phyloP scores from a whole-genome alignment of 306 rosid genomes.

The Hylodesmum podocarpum region DNA sequence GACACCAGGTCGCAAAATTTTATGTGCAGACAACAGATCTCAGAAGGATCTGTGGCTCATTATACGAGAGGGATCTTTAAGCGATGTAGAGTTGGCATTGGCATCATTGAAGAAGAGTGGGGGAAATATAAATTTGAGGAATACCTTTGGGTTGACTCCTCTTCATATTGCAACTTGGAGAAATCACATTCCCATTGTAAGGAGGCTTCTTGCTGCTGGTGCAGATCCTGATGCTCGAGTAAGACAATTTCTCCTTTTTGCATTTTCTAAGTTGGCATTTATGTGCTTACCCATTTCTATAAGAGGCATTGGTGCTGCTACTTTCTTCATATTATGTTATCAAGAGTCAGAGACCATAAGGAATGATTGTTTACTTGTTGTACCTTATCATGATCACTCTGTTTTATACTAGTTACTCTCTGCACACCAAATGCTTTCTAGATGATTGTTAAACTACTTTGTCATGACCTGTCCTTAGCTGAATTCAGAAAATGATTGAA shows the following conservation, averaged over 20 bases:
- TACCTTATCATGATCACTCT: not conserved
- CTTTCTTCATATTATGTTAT: not conserved
- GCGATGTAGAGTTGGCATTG: slow-evolving; percentile 71
- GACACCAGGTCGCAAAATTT: slow-evolving; percentile 45
- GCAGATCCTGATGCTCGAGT: slow-evolving; percentile 96
- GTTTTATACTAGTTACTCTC: not conserved
- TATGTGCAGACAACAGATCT: slow-evolving; percentile 33
- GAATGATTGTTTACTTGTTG: not conserved
- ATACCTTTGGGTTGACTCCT: slow-evolving; percentile 74
- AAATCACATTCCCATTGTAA: slow-evolving; percentile 84
- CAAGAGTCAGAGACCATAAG: not conserved
- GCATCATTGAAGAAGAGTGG: slow-evolving; percentile 74
- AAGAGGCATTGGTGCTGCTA: slow-evolving; percentile 16
- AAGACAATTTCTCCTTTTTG: slow-evolving; percentile 36
- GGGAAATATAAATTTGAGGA: slow-evolving; percentile 71
- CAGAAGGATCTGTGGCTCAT: slow-evolving; percentile 70
- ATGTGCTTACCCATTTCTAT: slow-evolving; percentile 3
- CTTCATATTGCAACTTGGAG: slow-evolving; percentile 97
- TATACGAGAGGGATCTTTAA: slow-evolving; percentile 75
- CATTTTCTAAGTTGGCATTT: slow-evolving; percentile 11
- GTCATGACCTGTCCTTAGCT: not conserved
- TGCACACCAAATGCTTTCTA: not conserved
- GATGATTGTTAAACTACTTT: slow-evolving; percentile 14
- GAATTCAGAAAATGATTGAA: slow-evolving; percentile 10
- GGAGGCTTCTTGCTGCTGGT: slow-evolving; percentile 92